Percentiles rank a stretch among this genome's conserved stretches.
Evolutionary conservation across 352 stramenopile species (phyloP).

Genomic region (Phytophthora multivora): DNA sequence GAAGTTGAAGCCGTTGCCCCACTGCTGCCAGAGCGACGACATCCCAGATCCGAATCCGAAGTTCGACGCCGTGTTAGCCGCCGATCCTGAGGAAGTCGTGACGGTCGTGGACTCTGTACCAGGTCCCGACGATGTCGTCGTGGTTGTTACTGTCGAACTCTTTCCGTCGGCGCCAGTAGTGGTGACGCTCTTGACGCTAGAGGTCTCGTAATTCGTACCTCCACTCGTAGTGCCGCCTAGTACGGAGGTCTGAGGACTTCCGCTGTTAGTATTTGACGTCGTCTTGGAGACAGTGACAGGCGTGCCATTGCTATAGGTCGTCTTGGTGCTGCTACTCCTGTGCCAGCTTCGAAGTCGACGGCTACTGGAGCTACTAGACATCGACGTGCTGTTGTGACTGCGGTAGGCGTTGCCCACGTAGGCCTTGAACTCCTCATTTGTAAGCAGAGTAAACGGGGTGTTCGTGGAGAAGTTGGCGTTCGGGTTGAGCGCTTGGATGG

Average conservation of each 20-base stretch:
- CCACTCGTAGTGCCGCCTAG: slow-evolving; percentile 5
- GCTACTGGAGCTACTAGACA: slow-evolving; percentile 6
- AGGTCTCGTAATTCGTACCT: slow-evolving; percentile 3
- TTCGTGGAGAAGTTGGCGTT: slow-evolving; percentile 54
- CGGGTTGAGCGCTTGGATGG: slow-evolving; percentile 41
- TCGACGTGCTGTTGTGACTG: slow-evolving; percentile 14
- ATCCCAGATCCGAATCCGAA: slow-evolving; percentile 20
- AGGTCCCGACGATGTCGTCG: slow-evolving; percentile 25
- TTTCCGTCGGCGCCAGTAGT: slow-evolving; percentile 29
- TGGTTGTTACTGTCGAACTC: slow-evolving; percentile 24
- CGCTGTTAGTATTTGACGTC: slow-evolving; percentile 19
- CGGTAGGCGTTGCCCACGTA: slow-evolving; percentile 42
- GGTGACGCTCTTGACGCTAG: slow-evolving; percentile 22
- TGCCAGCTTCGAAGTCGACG: slow-evolving; percentile 31
- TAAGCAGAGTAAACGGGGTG: slow-evolving; percentile 63
- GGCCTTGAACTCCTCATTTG: slow-evolving; percentile 51
- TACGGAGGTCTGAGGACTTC: slow-evolving; percentile 8
- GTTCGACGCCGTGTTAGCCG: slow-evolving; percentile 7
- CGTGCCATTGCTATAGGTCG: slow-evolving; percentile 20
- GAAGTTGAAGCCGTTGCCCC: slow-evolving; percentile 33
- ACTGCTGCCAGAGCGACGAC: slow-evolving; percentile 31
- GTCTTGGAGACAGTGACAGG: slow-evolving; percentile 13
- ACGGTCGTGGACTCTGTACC: slow-evolving; percentile 27
- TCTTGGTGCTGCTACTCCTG: slow-evolving; percentile 30
- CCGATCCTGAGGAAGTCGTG: slow-evolving; percentile 27